A percentile compares a stretch with the other conserved stretches of the same genome.
phyloP scores from a whole-genome alignment of 257 asterid genomes.

The Nicotiana undulata region DNA sequence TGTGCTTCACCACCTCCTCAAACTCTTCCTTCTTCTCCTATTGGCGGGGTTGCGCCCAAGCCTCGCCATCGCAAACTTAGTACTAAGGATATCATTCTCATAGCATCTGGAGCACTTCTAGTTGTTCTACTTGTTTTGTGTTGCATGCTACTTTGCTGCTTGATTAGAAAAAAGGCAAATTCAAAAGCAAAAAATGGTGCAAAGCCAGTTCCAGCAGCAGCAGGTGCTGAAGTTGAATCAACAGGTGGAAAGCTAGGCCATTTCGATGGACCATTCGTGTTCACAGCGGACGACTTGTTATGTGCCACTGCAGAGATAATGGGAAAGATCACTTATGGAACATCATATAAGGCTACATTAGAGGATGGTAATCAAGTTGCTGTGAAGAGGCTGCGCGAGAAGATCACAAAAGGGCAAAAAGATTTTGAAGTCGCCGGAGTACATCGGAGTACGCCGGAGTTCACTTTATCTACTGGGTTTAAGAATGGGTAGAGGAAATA shows the following conservation, averaged over 20 bases:
- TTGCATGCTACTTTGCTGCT: constrained; percentile 35
- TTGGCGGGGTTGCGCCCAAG: constrained; percentile 7
- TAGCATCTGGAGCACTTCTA: constrained; percentile 39
- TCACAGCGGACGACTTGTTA: constrained; percentile 78
- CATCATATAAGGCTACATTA: constrained; percentile 84
- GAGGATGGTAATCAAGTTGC: constrained; percentile 77
- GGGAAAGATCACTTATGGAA: constrained; percentile 86
- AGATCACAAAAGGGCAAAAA: constrained; percentile 70
- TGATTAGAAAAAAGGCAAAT: constrained; percentile 29
- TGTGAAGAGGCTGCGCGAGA: constrained; percentile 86
- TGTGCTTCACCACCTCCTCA: constrained; percentile 50
- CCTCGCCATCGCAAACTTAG: constrained; percentile 23
- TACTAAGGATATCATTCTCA: constrained; percentile 44
- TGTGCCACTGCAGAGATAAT: constrained; percentile 94
- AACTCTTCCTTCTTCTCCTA: constrained; percentile 31
- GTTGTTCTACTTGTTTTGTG: constrained; percentile 32
- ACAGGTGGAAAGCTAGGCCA: constrained; percentile 90
- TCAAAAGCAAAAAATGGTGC: constrained; percentile 19
- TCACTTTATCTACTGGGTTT: too few species aligned
- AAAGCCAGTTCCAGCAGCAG: not conserved
- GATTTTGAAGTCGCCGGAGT: constrained; percentile 88
- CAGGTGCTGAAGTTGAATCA: constrained; percentile 8
- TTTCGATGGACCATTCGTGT: constrained; percentile 82
- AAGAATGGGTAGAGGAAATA: too few species aligned
- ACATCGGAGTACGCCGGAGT: too few species aligned